Evolutionary conservation across 805 yeast genomes (phyloP).

Genomic region (Ogataea allantospora): DNA sequence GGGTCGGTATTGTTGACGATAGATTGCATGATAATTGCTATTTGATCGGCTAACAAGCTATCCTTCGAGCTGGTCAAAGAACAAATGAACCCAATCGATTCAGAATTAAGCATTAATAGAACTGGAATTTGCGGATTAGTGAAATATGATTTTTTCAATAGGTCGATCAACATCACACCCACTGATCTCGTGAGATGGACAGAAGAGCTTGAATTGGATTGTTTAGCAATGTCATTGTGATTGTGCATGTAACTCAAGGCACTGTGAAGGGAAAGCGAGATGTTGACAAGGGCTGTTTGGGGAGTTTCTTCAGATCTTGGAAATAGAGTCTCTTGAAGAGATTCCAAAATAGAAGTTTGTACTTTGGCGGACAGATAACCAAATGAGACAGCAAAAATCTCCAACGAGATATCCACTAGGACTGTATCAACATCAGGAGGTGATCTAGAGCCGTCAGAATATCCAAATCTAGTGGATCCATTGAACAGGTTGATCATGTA

Average conservation of each 20-base stretch:
- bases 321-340: constrained; percentile 56
- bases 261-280: constrained; percentile 63
- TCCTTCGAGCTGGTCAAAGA: constrained; percentile 27
- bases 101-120: constrained; percentile 28
- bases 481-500: constrained; percentile 34
- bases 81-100: constrained; percentile 32
- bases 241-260: constrained; percentile 34
- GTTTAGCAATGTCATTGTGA: constrained; percentile 14
- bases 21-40: constrained; percentile 56
- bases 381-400: constrained; percentile 67
- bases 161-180: constrained; percentile 27
- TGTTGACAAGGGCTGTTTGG: constrained; percentile 43
- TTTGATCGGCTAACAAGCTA: constrained; percentile 36
- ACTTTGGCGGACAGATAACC: constrained; percentile 72
- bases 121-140: constrained; percentile 22
- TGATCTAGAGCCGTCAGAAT: constrained; percentile 35
- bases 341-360: constrained; percentile 85
- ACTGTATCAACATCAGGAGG: constrained; percentile 49
- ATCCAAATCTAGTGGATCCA: constrained; percentile 29
- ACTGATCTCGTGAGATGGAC: constrained; percentile 24
- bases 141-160: constrained; percentile 26
- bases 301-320: constrained; percentile 34
- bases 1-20: constrained; percentile 70
- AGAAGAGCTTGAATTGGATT: constrained; percentile 6
- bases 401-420: constrained; percentile 75